These are phyloP conservation scores for Microsporum ferrugineum DNA, from an alignment of 2,329 filamentous ascomycete species.

Conservation along the genomic window DNA sequence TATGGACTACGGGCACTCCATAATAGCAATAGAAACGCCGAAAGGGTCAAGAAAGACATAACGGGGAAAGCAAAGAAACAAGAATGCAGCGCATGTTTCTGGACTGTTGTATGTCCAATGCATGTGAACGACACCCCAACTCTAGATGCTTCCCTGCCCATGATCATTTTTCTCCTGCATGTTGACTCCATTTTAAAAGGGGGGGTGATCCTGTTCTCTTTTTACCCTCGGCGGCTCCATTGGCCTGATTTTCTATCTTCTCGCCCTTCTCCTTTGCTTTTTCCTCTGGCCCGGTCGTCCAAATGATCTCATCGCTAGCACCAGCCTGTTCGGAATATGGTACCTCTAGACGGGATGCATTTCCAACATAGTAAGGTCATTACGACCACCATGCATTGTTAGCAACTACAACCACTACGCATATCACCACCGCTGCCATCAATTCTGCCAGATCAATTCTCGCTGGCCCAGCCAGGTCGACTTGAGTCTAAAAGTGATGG, in stretches of 20 bases:
- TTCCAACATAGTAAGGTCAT: slow-evolving; percentile 3
- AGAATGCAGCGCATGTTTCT: not conserved
- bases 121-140: not conserved
- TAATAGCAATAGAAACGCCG: not conserved
- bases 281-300: not conserved
- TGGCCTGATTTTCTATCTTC: not conserved
- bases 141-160: not conserved
- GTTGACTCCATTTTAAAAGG: not conserved
- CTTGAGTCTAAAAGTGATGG: not conserved
- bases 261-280: slow-evolving; percentile 4
- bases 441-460: not conserved
- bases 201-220: slow-evolving; percentile 2
- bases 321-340: not conserved
- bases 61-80: not conserved
- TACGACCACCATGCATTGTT: not conserved
- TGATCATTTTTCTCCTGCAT: slow-evolving; percentile 2
- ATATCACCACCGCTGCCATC: not conserved
- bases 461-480: not conserved
- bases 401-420: not conserved
- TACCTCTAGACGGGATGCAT: not conserved
- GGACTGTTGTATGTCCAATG: not conserved
- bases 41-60: not conserved
- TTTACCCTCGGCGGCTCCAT: not conserved
- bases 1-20: not conserved
- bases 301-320: slow-evolving; percentile 4